phyloP scores from a whole-genome alignment of 768 basidiomycete genomes.

The Dacryopinax spathularia region DNA sequence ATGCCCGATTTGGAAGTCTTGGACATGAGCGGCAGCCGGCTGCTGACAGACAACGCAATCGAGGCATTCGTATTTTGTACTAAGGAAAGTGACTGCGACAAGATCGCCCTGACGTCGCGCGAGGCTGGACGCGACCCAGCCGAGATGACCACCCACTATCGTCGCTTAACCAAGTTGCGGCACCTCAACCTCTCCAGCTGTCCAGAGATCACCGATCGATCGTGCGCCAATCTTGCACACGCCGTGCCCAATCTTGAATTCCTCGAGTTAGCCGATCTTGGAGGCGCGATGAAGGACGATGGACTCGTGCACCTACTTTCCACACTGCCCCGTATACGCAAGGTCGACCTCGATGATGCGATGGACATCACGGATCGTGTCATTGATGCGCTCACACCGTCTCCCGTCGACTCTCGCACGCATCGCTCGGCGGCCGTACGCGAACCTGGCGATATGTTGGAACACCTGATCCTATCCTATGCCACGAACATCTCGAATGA shows the following conservation, averaged over 20 bases:
- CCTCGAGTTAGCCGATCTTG: constrained; percentile 67
- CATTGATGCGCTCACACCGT: constrained; percentile 49
- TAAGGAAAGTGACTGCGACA: constrained; percentile 15
- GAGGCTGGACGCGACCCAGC: constrained; percentile 47
- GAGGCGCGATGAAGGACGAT: constrained; percentile 49
- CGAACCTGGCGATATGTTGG: constrained; percentile 51
- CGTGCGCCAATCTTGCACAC: constrained; percentile 57
- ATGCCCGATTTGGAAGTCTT: constrained; percentile 63
- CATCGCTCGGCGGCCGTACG: not conserved
- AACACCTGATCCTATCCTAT: constrained; percentile 57
- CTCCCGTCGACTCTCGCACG: not conserved
- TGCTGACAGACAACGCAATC: constrained; percentile 59
- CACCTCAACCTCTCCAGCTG: constrained; percentile 66
- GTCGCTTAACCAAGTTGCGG: constrained; percentile 52
- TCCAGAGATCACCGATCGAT: constrained; percentile 52
- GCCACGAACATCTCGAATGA: constrained; percentile 50
- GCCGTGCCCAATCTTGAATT: constrained; percentile 58
- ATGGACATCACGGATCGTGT: constrained; percentile 56
- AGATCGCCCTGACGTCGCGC: constrained; percentile 36
- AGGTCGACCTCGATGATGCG: constrained; percentile 79
- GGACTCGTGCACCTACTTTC: constrained; percentile 59
- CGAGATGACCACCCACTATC: constrained; percentile 36
- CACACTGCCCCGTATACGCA: constrained; percentile 55
- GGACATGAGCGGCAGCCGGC: constrained; percentile 59
- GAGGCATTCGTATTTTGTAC: constrained; percentile 49